These are phyloP conservation scores for Dothidotthia symphoricarpi DNA, from an alignment of 2,329 filamentous ascomycete species.

Conservation along the genomic window DNA sequence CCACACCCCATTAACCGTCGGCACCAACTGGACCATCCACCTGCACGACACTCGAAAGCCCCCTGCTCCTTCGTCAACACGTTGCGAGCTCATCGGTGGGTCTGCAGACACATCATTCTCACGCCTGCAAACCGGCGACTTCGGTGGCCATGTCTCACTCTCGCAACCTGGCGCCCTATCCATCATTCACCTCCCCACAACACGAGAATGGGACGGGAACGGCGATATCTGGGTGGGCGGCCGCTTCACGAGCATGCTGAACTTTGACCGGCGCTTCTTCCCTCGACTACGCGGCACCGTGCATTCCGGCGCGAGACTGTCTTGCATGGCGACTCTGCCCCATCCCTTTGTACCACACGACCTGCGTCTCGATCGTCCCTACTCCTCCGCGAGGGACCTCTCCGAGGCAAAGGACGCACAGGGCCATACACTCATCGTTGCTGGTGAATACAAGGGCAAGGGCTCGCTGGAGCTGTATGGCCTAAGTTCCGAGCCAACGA, in stretches of 20 bases:
- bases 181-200: constrained; percentile 71
- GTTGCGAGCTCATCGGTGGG: constrained; percentile 33
- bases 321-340: constrained; percentile 68
- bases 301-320: constrained; percentile 78
- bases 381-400: constrained; percentile 56
- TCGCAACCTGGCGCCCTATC: constrained; percentile 79
- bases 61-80: constrained; percentile 10
- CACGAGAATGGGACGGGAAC: constrained; percentile 58
- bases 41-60: constrained; percentile 70
- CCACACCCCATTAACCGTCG: constrained; percentile 74
- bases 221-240: constrained; percentile 86
- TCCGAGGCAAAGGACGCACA: constrained; percentile 53
- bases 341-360: constrained; percentile 65
- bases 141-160: constrained; percentile 64
- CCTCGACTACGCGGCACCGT: constrained; percentile 74
- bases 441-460: constrained; percentile 88
- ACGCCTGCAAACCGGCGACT: constrained; percentile 53
- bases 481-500: constrained; percentile 45
- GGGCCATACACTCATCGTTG: constrained; percentile 71
- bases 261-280: constrained; percentile 86
- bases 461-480: constrained; percentile 88
- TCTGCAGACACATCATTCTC: constrained; percentile 27
- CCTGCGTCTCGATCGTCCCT: constrained; percentile 56
- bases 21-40: constrained; percentile 77
- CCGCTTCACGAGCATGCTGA: constrained; percentile 81